Evolutionary conservation across 2,329 filamentous ascomycete species (phyloP), one percentile per base, ranked within the genome.

Genomic region (Talaromyces islandicus): DNA sequence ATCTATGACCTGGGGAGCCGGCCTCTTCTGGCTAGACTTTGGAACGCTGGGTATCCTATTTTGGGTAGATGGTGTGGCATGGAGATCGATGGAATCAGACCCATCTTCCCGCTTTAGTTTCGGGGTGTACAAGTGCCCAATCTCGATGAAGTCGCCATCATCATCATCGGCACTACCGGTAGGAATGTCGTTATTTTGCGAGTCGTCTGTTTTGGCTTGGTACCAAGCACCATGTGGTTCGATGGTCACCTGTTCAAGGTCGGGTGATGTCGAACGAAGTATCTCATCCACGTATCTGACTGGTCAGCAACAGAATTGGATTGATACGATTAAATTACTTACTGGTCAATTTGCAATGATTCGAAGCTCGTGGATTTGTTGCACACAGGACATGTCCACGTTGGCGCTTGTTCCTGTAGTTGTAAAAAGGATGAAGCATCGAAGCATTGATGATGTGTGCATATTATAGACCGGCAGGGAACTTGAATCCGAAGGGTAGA

Each of bases 381-480:
- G 78, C 94, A 99, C 24, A 97, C 88, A 0, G 94, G 94, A 69
- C 94, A 99, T n/a, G 87, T 82, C 94, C 94, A 99, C 19, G 94
- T 95, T 0, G 94, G 94, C 0, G 91, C 93, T 78, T 99, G 94
- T 72, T 97, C 92, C 72, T 97, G 93, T 29, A 99, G 78, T 68
- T 96, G 91, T 21, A 99, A 81, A 71, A 97, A 99, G 1, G 91
- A 95, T 3, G 86, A 88, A 3, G 90, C 93, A 73, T 99, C 94
- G 67, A 97, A 99, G 72, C 94, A 99, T 71, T 96, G 91, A 27
- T 94, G 90, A 73, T 99, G 94, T 3, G 85, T 88, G 77, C 94
- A 99, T 35, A 87, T 77, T 3, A 86, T 82, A 4, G 90, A 90
- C 35, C 94, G 87, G 66, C 91, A 91, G 0, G 94, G 94, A 17